A percentile compares a stretch with the other conserved stretches of the same genome.
These are phyloP conservation scores for Schwanniomyces etchellsii DNA, from an alignment of 1,139 yeast species.

Conservation along the genomic window DNA sequence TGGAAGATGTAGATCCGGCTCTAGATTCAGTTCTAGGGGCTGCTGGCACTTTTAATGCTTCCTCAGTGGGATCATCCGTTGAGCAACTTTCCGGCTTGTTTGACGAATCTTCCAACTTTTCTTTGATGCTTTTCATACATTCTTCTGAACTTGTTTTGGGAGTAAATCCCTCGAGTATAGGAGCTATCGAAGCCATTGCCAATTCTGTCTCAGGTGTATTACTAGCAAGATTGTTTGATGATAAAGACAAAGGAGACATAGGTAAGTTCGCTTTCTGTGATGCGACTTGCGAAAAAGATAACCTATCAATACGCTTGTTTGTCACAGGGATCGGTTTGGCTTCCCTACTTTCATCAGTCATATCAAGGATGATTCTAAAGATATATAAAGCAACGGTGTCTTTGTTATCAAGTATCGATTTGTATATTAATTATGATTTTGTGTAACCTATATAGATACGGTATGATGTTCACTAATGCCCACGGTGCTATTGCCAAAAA, in stretches of 20 bases:
- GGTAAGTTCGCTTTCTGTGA: conserved; percentile 19
- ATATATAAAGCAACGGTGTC: no score
- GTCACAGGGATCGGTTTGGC: background rate
- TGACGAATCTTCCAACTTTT: conserved; percentile 2
- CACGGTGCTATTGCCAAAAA: no score
- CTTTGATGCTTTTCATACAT: conserved; percentile 13
- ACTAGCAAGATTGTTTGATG: conserved; percentile 12
- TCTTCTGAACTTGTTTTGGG: conserved; percentile 70
- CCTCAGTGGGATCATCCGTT: conserved; percentile 4
- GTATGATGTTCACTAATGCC: no score
- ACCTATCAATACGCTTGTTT: conserved; percentile 1
- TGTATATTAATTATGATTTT: no score
- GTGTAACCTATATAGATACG: no score
- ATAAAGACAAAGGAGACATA: conserved; percentile 27
- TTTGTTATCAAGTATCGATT: no score
- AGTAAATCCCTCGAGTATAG: conserved; percentile 63
- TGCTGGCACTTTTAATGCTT: conserved; percentile 2
- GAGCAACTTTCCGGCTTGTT: conserved; percentile 6
- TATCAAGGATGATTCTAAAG: no score
- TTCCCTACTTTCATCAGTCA: background rate
- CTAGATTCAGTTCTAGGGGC: conserved; percentile 1
- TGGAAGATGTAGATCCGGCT: conserved; percentile 10
- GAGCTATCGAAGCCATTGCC: conserved; percentile 77
- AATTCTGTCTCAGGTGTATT: conserved; percentile 33
- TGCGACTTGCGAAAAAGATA: background rate